Base-by-base conservation (phyloP, 1,284 basidiomycete species). In the Puccinia novopanici region DNA sequence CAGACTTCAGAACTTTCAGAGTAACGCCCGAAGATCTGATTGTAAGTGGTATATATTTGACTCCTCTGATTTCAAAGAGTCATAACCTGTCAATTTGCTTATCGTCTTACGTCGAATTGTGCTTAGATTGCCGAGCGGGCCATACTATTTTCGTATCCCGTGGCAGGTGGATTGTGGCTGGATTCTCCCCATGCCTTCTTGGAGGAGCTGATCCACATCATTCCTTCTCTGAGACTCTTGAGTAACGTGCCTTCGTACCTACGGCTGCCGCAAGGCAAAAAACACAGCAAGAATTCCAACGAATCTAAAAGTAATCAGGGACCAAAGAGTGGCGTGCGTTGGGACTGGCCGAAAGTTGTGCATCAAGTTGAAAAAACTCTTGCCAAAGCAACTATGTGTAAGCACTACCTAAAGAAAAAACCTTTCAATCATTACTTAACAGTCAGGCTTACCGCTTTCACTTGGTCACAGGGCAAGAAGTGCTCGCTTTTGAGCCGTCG, bases 291-390 rank as follows among this genome's bases (percentile, higher is more conserved):
- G 59, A 70, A 45, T 70, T 48, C 37, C 37, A 22, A 10, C 68
- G 68, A 71, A 52, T 54, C 68, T 15, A 52, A 50, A 71, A 71
- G 19, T 17, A 19, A n/a, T 4, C 68, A 50, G 37, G 2, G 8
- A n/a, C 52, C 68, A 52, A 50, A 54, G 48, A 71, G 12, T 71
- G 30, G 13, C 27, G 45, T 55, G 30, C 52, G 52, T 61, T 78
- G 76, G 76, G 76, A 70, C 55, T 78, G 76, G 76, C 76, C 76
- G n/a, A 57, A 70, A 34, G 65, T 78, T 65, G 48, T 78, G 10
- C 50, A 50, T 61, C 54, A 78, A 27, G 70, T 78, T 50, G 65
- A 78, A 55, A 57, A 40, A 59, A 67, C 67, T 34, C 68, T 78
- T 54, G 67, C 61, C 15, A 78, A 71, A 71, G 76, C 57, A 27